A percentile compares a stretch with the other conserved stretches of the same genome.
Conservation (phyloP, 2,329 filamentous ascomycete genomes). For the Pestalotiopsis sp. region DNA sequence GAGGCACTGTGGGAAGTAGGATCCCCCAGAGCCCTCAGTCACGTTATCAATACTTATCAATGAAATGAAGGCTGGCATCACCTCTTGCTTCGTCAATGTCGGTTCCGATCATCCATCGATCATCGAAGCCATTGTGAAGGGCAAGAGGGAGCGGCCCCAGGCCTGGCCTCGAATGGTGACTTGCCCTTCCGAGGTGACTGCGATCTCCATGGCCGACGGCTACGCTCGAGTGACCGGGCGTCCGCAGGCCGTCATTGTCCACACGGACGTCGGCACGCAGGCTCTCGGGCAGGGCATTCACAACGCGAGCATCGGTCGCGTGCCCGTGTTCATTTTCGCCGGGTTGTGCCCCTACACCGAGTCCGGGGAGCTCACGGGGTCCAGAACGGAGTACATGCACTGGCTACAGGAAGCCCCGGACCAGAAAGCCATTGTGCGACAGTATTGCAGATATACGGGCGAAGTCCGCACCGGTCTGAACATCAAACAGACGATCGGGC, state of each 20-base stretch:
- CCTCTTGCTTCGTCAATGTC: conserved; percentile 61
- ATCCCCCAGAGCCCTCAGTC: conserved; percentile 27
- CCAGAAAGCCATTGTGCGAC: conserved; percentile 72
- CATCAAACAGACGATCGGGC: conserved; percentile 75
- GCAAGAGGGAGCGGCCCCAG: conserved; percentile 65
- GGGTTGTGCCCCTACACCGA: conserved; percentile 74
- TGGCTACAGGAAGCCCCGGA: conserved; percentile 81
- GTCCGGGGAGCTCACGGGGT: conserved; percentile 72
- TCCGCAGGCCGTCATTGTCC: conserved; percentile 73
- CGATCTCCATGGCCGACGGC: conserved; percentile 76
- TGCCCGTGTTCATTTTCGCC: conserved; percentile 74
- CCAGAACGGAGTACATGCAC: conserved; percentile 76
- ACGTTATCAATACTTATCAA: not conserved
- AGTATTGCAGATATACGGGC: conserved; percentile 73
- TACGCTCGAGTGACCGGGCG: conserved; percentile 69
- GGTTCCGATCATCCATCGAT: conserved; percentile 69
- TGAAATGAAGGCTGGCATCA: conserved; percentile 45
- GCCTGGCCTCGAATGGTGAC: conserved; percentile 70
- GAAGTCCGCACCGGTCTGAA: conserved; percentile 76
- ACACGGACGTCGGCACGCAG: conserved; percentile 80
- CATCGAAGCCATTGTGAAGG: conserved; percentile 74
- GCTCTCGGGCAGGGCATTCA: conserved; percentile 74
- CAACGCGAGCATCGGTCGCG: conserved; percentile 71
- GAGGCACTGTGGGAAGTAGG: conserved; percentile 67
- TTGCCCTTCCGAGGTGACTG: conserved; percentile 68